Conservation (phyloP, 192 early-diverging fungal species). For the Coemansia sp. region DNA sequence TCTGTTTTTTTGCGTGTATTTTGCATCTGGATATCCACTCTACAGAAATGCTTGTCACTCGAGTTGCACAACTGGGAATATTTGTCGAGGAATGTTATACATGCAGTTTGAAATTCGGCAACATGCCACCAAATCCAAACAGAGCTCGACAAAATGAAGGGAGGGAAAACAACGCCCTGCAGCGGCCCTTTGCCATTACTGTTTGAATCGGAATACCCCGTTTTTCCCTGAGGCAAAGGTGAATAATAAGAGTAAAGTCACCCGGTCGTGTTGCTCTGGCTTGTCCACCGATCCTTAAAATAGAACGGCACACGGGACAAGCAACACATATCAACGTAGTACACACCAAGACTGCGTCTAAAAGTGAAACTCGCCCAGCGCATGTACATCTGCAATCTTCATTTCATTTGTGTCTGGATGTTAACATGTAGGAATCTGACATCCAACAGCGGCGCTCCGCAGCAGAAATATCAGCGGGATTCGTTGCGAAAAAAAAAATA, state of each 20-base stretch:
- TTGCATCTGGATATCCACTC: not conserved
- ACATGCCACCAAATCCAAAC: not conserved
- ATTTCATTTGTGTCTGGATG: not conserved
- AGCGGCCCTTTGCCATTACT: not conserved
- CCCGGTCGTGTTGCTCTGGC: not conserved
- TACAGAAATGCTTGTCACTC: not conserved
- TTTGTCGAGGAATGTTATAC: not conserved
- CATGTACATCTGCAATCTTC: not conserved
- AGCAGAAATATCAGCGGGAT: constrained; percentile 1
- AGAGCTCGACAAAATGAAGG: not conserved
- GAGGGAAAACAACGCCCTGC: not conserved
- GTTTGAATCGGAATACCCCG: not conserved
- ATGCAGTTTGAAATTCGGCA: no score
- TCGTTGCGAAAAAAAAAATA: not conserved
- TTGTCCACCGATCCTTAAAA: constrained; percentile 5
- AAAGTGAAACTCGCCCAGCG: not conserved
- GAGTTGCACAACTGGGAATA: not conserved
- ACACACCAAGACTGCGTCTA: not conserved
- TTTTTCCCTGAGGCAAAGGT: not conserved
- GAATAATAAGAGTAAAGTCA: not conserved
- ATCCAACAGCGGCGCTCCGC: not conserved
- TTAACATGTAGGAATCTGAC: not conserved
- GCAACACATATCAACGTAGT: not conserved
- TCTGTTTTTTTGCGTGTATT: not conserved
- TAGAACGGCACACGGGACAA: not conserved